Percentiles rank a stretch among this genome's conserved stretches.
phyloP scores from a whole-genome alignment of 352 stramenopile genomes.

The Globisporangium mamillatum region DNA sequence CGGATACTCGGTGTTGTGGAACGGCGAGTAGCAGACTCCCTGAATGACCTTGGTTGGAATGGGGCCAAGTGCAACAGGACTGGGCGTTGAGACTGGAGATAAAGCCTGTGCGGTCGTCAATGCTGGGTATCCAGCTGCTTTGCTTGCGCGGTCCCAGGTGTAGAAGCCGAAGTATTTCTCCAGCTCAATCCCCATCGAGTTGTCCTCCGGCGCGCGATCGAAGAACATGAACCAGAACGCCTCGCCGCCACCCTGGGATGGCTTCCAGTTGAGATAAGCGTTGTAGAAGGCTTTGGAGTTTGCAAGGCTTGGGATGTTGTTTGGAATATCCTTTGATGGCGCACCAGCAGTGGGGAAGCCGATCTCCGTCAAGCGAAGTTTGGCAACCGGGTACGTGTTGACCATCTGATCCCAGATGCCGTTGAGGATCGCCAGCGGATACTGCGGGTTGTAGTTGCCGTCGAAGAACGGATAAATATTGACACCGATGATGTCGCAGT shows the following conservation, averaged over 20 bases:
- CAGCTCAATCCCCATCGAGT: constrained; percentile 40
- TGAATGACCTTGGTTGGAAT: too few species aligned
- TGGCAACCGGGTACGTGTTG: constrained; percentile 36
- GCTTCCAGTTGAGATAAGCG: constrained; percentile 64
- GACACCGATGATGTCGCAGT: constrained; percentile 72
- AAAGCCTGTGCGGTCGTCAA: constrained; percentile 3
- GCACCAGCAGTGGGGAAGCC: constrained; percentile 52
- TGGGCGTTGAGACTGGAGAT: too few species aligned
- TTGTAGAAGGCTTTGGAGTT: constrained; percentile 60
- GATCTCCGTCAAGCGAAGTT: constrained; percentile 68
- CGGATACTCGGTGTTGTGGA: constrained; percentile 73
- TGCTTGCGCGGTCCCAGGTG: constrained; percentile 28
- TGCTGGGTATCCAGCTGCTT: constrained; percentile 1
- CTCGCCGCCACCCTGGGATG: constrained; percentile 37
- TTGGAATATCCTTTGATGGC: constrained; percentile 1
- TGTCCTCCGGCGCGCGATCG: constrained; percentile 52
- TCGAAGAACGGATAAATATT: constrained; percentile 85
- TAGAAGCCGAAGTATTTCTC: constrained; percentile 80
- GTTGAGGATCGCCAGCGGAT: constrained; percentile 52
- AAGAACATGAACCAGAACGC: constrained; percentile 86
- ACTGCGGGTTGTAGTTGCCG: constrained; percentile 38
- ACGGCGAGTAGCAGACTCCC: constrained; percentile 71
- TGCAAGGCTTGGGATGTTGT: constrained; percentile 30
- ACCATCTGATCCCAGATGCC: constrained; percentile 57
- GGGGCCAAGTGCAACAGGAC: too few species aligned